These are phyloP conservation scores for Choanephora cucurbitarum DNA, from an alignment of 371 early-diverging fungal genomes.

Conservation along the genomic window DNA sequence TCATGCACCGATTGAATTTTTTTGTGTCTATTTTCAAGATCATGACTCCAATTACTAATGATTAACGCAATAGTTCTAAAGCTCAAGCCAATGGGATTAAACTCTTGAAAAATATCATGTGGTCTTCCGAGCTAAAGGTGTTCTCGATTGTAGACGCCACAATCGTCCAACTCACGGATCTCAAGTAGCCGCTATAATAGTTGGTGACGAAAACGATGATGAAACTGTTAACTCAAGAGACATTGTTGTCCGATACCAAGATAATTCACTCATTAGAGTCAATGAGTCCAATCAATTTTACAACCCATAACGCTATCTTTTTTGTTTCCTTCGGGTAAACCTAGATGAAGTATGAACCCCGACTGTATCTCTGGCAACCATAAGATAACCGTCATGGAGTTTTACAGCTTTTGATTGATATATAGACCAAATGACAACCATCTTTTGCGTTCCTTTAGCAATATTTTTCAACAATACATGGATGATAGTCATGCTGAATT, in stretches of 20 bases:
- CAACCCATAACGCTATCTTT: too few species aligned
- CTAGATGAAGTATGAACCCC: neutral
- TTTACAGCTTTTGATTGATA: conserved; percentile 4
- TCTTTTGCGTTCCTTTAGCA: neutral
- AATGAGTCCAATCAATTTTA: too few species aligned
- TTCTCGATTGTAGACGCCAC: neutral
- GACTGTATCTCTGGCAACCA: too few species aligned
- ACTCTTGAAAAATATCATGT: neutral
- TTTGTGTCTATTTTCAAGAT: neutral
- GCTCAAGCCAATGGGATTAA: too few species aligned
- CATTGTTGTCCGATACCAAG: too few species aligned
- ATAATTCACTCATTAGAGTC: too few species aligned
- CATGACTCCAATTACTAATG: too few species aligned
- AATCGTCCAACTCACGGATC: neutral
- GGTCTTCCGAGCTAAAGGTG: conserved; percentile 7
- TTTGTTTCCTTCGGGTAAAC: too few species aligned
- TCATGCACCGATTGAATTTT: conserved; percentile 6
- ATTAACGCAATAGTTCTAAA: too few species aligned
- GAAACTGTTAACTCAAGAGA: neutral
- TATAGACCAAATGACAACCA: neutral
- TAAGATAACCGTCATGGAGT: neutral
- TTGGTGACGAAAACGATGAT: neutral
- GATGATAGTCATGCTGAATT: conserved; percentile 3
- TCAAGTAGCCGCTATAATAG: neutral
- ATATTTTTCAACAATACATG: conserved; percentile 8